Conservation (phyloP, 345 rosid species). For the Populus pruinosa region DNA sequence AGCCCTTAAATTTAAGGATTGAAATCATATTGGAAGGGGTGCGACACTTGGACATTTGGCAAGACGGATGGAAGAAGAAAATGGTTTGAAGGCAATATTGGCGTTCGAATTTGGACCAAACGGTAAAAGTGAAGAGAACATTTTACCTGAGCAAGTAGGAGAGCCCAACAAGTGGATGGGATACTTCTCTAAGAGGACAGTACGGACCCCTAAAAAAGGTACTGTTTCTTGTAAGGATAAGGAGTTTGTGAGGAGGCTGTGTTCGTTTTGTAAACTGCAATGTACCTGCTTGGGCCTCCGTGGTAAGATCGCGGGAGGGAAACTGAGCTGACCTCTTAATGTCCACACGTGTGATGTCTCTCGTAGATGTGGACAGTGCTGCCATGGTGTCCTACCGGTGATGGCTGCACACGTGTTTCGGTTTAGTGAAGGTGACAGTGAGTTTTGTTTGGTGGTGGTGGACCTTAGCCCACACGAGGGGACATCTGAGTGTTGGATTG, state of each 20-base stretch:
- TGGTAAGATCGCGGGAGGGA: neutral
- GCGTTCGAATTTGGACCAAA: too few relatives aligned
- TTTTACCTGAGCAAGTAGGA: neutral
- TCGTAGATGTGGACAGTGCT: neutral
- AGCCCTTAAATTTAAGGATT: neutral
- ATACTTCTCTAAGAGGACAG: neutral
- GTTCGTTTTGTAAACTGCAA: neutral
- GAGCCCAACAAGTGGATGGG: too few relatives aligned
- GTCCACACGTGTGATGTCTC: conserved; percentile 35
- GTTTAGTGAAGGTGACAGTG: conserved; percentile 17
- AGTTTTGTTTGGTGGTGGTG: conserved; percentile 12
- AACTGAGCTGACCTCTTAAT: neutral
- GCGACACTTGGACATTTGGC: too few relatives aligned
- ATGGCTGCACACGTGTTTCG: conserved; percentile 15
- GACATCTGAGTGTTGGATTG: conserved; percentile 15
- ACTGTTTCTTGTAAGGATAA: neutral
- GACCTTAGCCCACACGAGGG: conserved; percentile 30
- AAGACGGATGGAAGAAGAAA: too few relatives aligned
- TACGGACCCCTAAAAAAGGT: neutral
- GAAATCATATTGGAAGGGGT: neutral
- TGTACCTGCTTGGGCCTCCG: neutral
- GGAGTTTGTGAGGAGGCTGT: neutral
- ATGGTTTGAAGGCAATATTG: too few relatives aligned
- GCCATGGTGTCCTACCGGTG: neutral
- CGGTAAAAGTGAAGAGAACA: neutral